A percentile compares a stretch with the other conserved stretches of the same genome.
Conservation (phyloP, 306 rosid genomes). For the Dryas drummondii region DNA sequence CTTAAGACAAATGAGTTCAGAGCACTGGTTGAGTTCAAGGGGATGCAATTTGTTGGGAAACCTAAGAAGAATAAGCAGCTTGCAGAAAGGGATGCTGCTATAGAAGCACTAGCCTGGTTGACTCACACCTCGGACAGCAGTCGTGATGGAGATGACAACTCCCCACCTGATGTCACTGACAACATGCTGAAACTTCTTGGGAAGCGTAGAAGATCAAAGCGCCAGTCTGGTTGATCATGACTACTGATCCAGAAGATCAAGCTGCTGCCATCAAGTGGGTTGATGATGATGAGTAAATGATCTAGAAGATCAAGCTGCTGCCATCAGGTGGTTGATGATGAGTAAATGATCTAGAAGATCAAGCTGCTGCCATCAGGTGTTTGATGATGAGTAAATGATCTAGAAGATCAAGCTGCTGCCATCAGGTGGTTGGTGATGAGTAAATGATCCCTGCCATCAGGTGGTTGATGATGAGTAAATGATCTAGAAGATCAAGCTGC, state of each 20-base stretch:
- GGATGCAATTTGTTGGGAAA: slow-evolving; percentile 97
- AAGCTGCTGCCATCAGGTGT: slow-evolving; percentile 41
- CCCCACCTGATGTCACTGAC: slow-evolving; percentile 78
- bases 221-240: slow-evolving; percentile 41
- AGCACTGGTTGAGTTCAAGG: slow-evolving; percentile 92
- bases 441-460: background rate
- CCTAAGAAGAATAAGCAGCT: slow-evolving; percentile 93
- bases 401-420: slow-evolving; percentile 1
- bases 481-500: slow-evolving; percentile 57
- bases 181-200: slow-evolving; percentile 97
- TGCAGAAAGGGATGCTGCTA: slow-evolving; percentile 94
- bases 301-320: background rate
- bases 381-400: slow-evolving; percentile 20
- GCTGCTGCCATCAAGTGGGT: background rate
- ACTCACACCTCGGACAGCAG: slow-evolving; percentile 80
- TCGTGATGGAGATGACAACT: slow-evolving; percentile 45
- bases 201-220: slow-evolving; percentile 68
- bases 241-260: background rate
- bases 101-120: slow-evolving; percentile 97
- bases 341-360: slow-evolving; percentile 42
- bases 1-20: slow-evolving; percentile 93
- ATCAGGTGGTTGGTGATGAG: background rate
- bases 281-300: background rate
- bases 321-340: slow-evolving; percentile 25
- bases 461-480: too few relatives aligned